A percentile compares a stretch with the other conserved stretches of the same genome.
phyloP scores from a whole-genome alignment of 176 grass and related monocot genomes.

The Cocos nucifera region DNA sequence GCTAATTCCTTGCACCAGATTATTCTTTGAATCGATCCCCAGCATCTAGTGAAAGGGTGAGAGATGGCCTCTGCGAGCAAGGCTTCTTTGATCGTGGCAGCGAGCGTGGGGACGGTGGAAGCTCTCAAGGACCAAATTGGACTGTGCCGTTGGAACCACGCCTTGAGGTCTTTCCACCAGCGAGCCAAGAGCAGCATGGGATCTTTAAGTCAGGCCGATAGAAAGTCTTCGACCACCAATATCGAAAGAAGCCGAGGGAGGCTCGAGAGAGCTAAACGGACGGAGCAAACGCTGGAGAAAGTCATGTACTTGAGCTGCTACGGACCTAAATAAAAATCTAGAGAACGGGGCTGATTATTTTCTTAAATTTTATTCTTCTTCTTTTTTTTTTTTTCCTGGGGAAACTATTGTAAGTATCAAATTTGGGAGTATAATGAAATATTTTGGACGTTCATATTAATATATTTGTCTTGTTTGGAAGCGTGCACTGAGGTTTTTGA shows the following conservation, averaged over 20 bases:
- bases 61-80: constrained; percentile 27
- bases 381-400: too few species aligned
- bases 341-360: too few species aligned
- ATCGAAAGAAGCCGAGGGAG: neutral
- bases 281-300: constrained; percentile 43
- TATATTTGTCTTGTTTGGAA: too few species aligned
- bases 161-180: constrained; percentile 27
- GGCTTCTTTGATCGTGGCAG: constrained; percentile 38
- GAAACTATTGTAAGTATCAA: too few species aligned
- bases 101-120: constrained; percentile 50
- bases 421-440: too few species aligned
- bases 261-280: constrained; percentile 16
- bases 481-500: too few species aligned
- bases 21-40: too few species aligned
- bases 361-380: too few species aligned
- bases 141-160: constrained; percentile 70
- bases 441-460: too few species aligned
- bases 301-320: constrained; percentile 68
- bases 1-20: too few species aligned
- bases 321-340: constrained; percentile 29
- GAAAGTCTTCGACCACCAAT: neutral
- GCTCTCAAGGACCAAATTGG: constrained; percentile 62
- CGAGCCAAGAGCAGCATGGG: constrained; percentile 19
- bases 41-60: neutral
- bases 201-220: constrained; percentile 13